phyloP scores from a whole-genome alignment of 495 filamentous ascomycete genomes.

The Penicillium paxilli region DNA sequence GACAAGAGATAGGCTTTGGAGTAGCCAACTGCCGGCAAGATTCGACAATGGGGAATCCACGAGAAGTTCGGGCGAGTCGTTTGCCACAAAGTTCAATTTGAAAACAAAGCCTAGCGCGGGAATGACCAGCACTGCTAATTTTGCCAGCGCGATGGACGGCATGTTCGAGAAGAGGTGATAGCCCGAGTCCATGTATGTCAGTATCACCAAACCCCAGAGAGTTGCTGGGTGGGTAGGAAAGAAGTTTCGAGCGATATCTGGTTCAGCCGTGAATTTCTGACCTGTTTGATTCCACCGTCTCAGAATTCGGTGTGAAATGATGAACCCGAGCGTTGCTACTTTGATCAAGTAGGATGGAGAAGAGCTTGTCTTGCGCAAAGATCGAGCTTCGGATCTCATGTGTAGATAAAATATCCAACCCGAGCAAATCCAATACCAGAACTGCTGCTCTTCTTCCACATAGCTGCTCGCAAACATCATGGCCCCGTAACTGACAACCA shows the following conservation, averaged over 20 bases:
- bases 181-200: slow-evolving; percentile 62
- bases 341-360: slow-evolving; percentile 1
- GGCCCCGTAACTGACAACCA: slow-evolving; percentile 60
- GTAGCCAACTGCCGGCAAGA: slow-evolving; percentile 48
- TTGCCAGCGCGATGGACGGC: slow-evolving; percentile 26
- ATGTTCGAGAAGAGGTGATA: slow-evolving; percentile 31
- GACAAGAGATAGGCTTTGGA: slow-evolving; percentile 48
- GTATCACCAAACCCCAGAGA: slow-evolving; percentile 74
- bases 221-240: slow-evolving; percentile 58
- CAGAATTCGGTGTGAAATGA: slow-evolving; percentile 57
- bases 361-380: neutral
- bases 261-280: slow-evolving; percentile 85
- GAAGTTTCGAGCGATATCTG: slow-evolving; percentile 75
- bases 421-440: slow-evolving; percentile 91
- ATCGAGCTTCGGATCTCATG: slow-evolving; percentile 43
- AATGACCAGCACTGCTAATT: slow-evolving; percentile 19
- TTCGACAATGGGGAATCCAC: slow-evolving; percentile 49
- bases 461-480: slow-evolving; percentile 99
- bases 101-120: slow-evolving; percentile 67
- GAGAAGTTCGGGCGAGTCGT: slow-evolving; percentile 85
- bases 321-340: slow-evolving; percentile 22
- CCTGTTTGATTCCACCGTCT: slow-evolving; percentile 95
- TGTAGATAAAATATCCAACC: slow-evolving; percentile 72
- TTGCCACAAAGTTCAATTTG: slow-evolving; percentile 77
- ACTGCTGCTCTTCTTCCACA: slow-evolving; percentile 97